Evolutionary conservation across 2,329 filamentous ascomycete species (phyloP).

Genomic region (Trichoderma citrinoviride): DNA sequence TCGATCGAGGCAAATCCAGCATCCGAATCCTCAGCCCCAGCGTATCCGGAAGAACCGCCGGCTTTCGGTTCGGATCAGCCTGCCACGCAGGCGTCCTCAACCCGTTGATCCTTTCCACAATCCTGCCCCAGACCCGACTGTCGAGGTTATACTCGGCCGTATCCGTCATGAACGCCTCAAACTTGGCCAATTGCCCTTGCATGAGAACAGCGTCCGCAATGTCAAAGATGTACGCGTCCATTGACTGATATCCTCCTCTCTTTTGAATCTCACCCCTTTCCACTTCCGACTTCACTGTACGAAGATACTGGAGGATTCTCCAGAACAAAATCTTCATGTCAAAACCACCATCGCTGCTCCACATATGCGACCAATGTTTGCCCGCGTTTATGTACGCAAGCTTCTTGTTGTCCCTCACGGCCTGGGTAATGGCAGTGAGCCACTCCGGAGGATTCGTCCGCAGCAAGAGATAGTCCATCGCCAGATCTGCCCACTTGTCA

Average conservation of each 20-base stretch:
- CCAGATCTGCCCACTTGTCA: background rate
- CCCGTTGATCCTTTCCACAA: slow-evolving; percentile 5
- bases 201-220: background rate
- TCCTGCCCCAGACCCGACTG: background rate
- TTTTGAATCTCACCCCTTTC: background rate
- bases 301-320: background rate
- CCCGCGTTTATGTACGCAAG: slow-evolving; percentile 32
- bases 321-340: background rate
- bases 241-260: background rate
- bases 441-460: slow-evolving; percentile 28
- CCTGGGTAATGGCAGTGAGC: slow-evolving; percentile 27
- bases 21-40: slow-evolving; percentile 9
- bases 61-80: background rate
- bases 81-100: slow-evolving; percentile 18
- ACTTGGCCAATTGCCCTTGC: background rate
- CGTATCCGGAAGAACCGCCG: background rate
- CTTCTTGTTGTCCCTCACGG: slow-evolving; percentile 27
- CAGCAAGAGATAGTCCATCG: slow-evolving; percentile 21
- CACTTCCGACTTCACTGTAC: no score
- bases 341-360: slow-evolving; percentile 8
- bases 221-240: background rate
- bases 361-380: slow-evolving; percentile 34
- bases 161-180: background rate
- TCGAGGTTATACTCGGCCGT: background rate
- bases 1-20: background rate